These are phyloP conservation scores for Ustulina deusta DNA, from an alignment of 2,329 filamentous ascomycete genomes.

Conservation along the genomic window DNA sequence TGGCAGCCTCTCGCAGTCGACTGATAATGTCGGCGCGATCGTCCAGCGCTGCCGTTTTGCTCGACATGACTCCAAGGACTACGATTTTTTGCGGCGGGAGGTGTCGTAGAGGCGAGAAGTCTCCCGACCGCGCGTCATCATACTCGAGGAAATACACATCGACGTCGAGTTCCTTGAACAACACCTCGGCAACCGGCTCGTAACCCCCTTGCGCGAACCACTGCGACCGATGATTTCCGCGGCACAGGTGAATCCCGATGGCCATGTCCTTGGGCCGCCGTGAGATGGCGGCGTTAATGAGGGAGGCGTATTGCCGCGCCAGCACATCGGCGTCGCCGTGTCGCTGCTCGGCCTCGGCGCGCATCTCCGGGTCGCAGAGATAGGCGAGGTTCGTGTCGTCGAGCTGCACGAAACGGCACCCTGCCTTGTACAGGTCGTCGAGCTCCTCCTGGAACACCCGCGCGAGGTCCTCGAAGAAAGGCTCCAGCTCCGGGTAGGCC, in stretches of 20 bases:
- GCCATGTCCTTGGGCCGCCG: slow-evolving; percentile 66
- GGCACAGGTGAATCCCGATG: slow-evolving; percentile 68
- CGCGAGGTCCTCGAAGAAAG: slow-evolving; percentile 67
- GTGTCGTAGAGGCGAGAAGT: slow-evolving; percentile 66
- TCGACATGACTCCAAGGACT: slow-evolving; percentile 66
- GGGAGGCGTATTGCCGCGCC: slow-evolving; percentile 63
- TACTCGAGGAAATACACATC: slow-evolving; percentile 72
- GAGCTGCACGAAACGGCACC: slow-evolving; percentile 68
- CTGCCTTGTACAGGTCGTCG: slow-evolving; percentile 62
- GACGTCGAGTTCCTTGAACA: slow-evolving; percentile 67
- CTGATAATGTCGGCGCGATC: slow-evolving; percentile 55
- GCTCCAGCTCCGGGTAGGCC: slow-evolving; percentile 66
- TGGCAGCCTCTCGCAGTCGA: slow-evolving; percentile 59
- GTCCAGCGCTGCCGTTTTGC: slow-evolving; percentile 69
- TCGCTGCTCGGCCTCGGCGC: slow-evolving; percentile 62
- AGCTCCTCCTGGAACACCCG: slow-evolving; percentile 67
- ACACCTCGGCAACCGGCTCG: slow-evolving; percentile 68
- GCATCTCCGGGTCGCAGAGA: slow-evolving; percentile 68
- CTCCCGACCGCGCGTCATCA: slow-evolving; percentile 67
- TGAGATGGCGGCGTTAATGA: slow-evolving; percentile 66
- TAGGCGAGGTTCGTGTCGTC: slow-evolving; percentile 72
- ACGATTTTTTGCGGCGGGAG: slow-evolving; percentile 66
- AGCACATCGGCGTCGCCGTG: slow-evolving; percentile 63
- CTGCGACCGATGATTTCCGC: slow-evolving; percentile 67
- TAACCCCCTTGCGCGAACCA: slow-evolving; percentile 70